Percentiles rank a stretch among this genome's conserved stretches.
These are phyloP conservation scores for Diaporthe caulivora DNA, from an alignment of 2,329 filamentous ascomycete genomes.

Conservation along the genomic window DNA sequence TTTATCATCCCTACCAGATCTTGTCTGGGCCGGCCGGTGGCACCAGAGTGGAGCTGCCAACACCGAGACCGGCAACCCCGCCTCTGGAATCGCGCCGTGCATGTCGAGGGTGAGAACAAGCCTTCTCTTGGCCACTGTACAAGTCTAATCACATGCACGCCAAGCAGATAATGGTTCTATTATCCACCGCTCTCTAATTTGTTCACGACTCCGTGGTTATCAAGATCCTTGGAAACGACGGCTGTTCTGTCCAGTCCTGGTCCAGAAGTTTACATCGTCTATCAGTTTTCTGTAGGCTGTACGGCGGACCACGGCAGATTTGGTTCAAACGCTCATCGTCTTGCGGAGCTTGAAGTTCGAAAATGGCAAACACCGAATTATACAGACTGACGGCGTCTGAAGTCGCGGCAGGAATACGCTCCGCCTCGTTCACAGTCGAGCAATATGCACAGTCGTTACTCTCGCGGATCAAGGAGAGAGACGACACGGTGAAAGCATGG, in stretches of 20 bases:
- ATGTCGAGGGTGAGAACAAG: background rate
- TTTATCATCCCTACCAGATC: background rate
- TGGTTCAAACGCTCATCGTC: background rate
- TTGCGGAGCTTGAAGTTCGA: background rate
- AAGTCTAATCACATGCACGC: background rate
- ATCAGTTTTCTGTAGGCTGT: background rate
- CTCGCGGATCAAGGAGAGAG: slow-evolving; percentile 56
- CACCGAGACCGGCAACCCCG: slow-evolving; percentile 26
- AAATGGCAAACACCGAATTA: slow-evolving; percentile 11
- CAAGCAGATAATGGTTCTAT: background rate
- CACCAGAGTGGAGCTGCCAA: background rate
- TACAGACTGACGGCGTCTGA: slow-evolving; percentile 56
- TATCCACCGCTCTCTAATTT: background rate
- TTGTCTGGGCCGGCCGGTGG: background rate
- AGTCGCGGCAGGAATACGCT: slow-evolving; percentile 52
- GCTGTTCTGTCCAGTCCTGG: no score
- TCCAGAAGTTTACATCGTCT: background rate
- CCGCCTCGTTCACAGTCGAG: slow-evolving; percentile 60
- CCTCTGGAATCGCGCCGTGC: background rate
- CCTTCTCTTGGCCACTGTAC: background rate
- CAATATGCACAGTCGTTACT: slow-evolving; percentile 62
- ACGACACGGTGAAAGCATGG: slow-evolving; percentile 63
- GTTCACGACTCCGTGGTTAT: background rate
- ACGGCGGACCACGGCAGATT: background rate
- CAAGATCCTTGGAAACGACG: background rate